Evolutionary conservation across 2,329 filamentous ascomycete species (phyloP), one percentile per base, ranked within the genome.

Genomic region (Scopulariopsis brevicaulis): DNA sequence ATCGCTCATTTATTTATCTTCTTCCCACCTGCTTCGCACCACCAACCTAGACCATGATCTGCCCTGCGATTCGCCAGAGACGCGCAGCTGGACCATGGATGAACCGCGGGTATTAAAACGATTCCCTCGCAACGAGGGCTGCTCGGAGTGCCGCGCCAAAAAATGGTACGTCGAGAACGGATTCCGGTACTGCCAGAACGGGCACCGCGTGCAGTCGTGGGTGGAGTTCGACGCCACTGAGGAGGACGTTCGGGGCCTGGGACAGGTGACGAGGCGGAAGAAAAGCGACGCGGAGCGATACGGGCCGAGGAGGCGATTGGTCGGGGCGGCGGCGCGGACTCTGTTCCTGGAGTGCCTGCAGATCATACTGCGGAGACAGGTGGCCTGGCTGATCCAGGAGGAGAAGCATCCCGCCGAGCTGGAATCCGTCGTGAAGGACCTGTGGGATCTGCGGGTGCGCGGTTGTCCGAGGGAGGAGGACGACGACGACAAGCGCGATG

Each of bases 331-430:
- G 57, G 93, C 87, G 15, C 83, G 85, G 62, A 83, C 87, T 62
- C 80, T 96, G 25, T 96, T 89, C 68, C 76, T 97, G 40, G 87
- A 96, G 68, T 87, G 84, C 62, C 81, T 95, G 60, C 93, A 97
- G 70, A 76, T 96, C 35, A 80, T 97, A 54, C 74, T 99, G 32
- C 84, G 91, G 68, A 89, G 87, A 66, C 93, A 97, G 73, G 74
- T 90, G 18, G 73, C 82, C 66, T 92, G 86, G 77, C 75, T 97
- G 34, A 75, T 96, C 15, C 74, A 81, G 24, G 74, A 78, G 6
- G 84, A 85, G 67, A 80, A 81, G 0, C 78, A 94, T 54, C 85
- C 86, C 1, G 70, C 76, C 4, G 87, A 96, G 64, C 77, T 96
- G 14, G 90, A 96, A 75, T 85, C 75, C 8, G 77, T 96, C 11